Evolutionary conservation across 2,329 filamentous ascomycete species (phyloP).

Genomic region (Fusarium ramigenum): DNA sequence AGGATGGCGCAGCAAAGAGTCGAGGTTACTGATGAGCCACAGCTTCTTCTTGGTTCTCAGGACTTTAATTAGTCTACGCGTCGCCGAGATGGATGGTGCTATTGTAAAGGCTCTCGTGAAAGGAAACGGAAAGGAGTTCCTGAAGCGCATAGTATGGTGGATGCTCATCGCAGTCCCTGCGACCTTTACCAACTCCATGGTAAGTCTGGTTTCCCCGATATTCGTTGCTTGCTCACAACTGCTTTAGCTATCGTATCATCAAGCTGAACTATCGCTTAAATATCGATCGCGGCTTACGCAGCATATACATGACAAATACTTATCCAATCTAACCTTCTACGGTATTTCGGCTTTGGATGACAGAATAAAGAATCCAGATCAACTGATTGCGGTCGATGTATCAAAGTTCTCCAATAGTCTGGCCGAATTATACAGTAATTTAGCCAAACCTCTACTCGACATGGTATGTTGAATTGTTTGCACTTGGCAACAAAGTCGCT

Average conservation of each 20-base stretch:
- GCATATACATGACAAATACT: conserved; percentile 92
- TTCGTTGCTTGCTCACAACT: conserved; percentile 8
- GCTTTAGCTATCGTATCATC: conserved; percentile 89
- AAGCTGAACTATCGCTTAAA: conserved; percentile 91
- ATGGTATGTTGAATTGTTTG: conserved; percentile 66
- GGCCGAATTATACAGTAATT: conserved; percentile 93
- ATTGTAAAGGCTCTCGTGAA: conserved; percentile 93
- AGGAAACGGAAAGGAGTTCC: conserved; percentile 89
- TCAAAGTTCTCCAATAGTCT: conserved; percentile 95
- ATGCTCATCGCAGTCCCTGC: conserved; percentile 96
- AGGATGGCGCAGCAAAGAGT: conserved; percentile 88
- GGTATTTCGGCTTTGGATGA: conserved; percentile 95
- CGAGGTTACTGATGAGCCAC: conserved; percentile 86
- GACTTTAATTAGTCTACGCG: conserved; percentile 93
- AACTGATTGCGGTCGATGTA: conserved; percentile 96
- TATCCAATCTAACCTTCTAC: conserved; percentile 98
- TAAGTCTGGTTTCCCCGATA: conserved; percentile 52
- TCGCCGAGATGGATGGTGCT: conserved; percentile 93
- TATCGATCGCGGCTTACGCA: conserved; percentile 95
- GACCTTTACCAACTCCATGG: conserved; percentile 99
- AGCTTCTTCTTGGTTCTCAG: conserved; percentile 91
- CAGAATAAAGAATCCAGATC: conserved; percentile 97
- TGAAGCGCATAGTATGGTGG: conserved; percentile 94
- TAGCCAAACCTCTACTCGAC: conserved; percentile 93
- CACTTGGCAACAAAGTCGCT: conserved; percentile 16